These are phyloP conservation scores for Quercus parvula DNA, from an alignment of 306 rosid species.

Conservation along the genomic window DNA sequence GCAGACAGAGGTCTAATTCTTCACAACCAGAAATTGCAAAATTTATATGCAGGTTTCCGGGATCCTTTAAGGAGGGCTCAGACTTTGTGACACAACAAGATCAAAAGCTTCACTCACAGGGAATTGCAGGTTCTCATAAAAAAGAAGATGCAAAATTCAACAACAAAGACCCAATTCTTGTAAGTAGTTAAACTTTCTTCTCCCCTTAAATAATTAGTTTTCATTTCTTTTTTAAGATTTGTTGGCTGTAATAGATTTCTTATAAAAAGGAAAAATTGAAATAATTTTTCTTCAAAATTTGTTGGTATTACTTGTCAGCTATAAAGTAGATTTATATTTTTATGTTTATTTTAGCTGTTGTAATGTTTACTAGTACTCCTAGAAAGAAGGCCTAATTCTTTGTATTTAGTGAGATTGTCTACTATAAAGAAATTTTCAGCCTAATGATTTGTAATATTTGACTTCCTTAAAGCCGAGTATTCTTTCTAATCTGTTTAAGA, in stretches of 20 bases:
- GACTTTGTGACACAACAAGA: constrained; percentile 52
- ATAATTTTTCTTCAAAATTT: neutral
- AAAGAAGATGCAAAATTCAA: constrained; percentile 64
- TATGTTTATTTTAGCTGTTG: neutral
- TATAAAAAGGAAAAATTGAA: neutral
- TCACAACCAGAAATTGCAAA: constrained; percentile 72
- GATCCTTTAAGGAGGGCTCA: constrained; percentile 87
- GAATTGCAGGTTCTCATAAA: constrained; percentile 35
- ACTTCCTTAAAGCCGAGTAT: neutral
- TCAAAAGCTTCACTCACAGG: constrained; percentile 60
- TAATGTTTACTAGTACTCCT: neutral
- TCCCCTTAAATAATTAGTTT: neutral
- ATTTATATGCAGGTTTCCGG: constrained; percentile 76
- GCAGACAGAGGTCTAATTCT: constrained; percentile 71
- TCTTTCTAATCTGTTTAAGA: neutral
- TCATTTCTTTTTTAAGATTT: neutral
- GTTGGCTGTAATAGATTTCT: neutral
- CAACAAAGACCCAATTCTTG: constrained; percentile 74
- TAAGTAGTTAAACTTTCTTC: constrained; percentile 41
- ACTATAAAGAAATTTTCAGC: neutral
- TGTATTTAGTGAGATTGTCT: neutral
- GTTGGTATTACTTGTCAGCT: neutral
- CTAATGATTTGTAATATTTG: neutral
- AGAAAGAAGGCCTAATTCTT: neutral
- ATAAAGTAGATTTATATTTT: neutral